Conservation (phyloP, 495 filamentous ascomycete genomes). For the Penicillium goetzii region DNA sequence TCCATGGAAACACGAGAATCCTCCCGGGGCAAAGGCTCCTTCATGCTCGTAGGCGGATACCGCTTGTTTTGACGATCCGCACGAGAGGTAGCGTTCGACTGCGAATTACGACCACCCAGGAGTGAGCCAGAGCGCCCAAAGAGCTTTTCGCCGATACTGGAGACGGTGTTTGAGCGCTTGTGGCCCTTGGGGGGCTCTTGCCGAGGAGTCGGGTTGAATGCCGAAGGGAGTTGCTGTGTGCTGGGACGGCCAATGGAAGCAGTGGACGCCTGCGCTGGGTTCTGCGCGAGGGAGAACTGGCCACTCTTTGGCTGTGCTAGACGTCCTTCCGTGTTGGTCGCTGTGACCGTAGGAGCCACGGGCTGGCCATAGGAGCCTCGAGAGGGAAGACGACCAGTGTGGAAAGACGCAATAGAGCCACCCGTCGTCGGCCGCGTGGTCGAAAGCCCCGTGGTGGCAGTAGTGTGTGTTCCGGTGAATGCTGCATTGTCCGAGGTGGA, state of each 20-base stretch:
- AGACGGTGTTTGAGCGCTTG: constrained; percentile 88
- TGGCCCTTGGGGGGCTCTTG: constrained; percentile 68
- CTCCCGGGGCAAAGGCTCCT: constrained; percentile 57
- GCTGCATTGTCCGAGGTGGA: constrained; percentile 60
- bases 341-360: constrained; percentile 81
- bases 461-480: constrained; percentile 46
- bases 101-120: constrained; percentile 62
- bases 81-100: constrained; percentile 36
- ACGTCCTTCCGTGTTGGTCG: constrained; percentile 87
- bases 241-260: constrained; percentile 63
- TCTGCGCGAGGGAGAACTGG: constrained; percentile 71
- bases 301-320: constrained; percentile 83
- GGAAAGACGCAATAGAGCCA: constrained; percentile 75
- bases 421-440: constrained; percentile 75
- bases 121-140: constrained; percentile 80
- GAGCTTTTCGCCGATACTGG: constrained; percentile 74
- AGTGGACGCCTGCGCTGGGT: constrained; percentile 34
- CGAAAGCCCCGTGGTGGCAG: constrained; percentile 57
- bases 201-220: constrained; percentile 50
- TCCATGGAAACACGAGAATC: constrained; percentile 76
- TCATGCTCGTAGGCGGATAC: constrained; percentile 83
- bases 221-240: constrained; percentile 51
- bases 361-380: constrained; percentile 89
- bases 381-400: constrained; percentile 67
- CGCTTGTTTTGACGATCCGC: constrained; percentile 45